Evolutionary conservation across 2,329 filamentous ascomycete genomes (phyloP), one percentile per base, ranked within the genome.

Genomic region (Clarireedia homoeocarpa): DNA sequence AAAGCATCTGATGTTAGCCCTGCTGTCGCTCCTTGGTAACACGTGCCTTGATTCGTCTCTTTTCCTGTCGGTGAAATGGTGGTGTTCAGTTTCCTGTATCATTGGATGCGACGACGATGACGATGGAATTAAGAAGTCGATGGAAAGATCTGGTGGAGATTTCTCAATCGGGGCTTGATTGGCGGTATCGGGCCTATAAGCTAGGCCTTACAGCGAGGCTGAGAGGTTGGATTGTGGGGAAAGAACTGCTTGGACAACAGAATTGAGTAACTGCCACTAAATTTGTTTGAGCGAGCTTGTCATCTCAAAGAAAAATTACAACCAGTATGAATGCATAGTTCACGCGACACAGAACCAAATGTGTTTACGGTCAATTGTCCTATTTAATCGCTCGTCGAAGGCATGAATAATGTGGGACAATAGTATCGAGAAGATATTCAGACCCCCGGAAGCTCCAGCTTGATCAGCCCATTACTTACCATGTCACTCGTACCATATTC

Each of bases 401-500:
- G n/a, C 6, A 36, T 26, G 10, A 55, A 55, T 30, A 42, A 55
- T 55, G 53, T 36, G 38, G 47, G 5, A 42, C 50, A 38, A 36
- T 23, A 50, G 34, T 36, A 20, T 44, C 38, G 20, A 45, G 5
- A 55, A 55, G 53, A 23, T 50, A 46, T 51, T 45, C 14, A 6
- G 14, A 51, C 26, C 17, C 23, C 52, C 12, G 17, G 39, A 42
- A 39, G 38, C 12, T 26, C 12, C 39, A 42, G 30, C 34, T 39
- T 30, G 30, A 40, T 17, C 24, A 40, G 17, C 14, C 24, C 23
- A n/a, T 34, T 20, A 34, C 44, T 44, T 20, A 44, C 26, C 27
- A 80, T 83, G 78, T 91, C 88, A 63, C 76, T 94, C 65, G 85
- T 94, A 61, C 88, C 88, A 4, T 92, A 91, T 68, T 80, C 82